Evolutionary conservation across 805 yeast genomes (phyloP), one percentile per base, ranked within the genome.

Genomic region (Yamadazyma phyllophila): DNA sequence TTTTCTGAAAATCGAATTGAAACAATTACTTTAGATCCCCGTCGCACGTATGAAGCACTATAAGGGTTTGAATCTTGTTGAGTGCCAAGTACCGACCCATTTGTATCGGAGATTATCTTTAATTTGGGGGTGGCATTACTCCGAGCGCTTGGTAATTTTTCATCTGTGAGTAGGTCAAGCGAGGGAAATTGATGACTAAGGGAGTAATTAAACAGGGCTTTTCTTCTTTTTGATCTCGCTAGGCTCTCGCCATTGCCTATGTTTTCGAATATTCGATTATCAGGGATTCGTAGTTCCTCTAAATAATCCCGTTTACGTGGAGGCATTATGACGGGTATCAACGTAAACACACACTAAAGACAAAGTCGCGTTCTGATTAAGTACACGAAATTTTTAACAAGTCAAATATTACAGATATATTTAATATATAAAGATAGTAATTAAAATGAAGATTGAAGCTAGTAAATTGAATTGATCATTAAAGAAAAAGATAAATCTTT

Each of bases 271-370:
- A 53, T 47, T 43, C 61, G 53, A 45, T 65, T 63, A 44, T 65
- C 59, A 17, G 67, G 57, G 30, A 65, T 65, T 55, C 60, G 60
- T 29, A 65, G 47, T 49, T 56, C 63, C 41, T 60, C 55, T 39
- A 63, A 43, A 26, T 60, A 55, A 47, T 58, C 54, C 43, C 56
- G 49, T 37, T 43, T 50, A 39, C 43, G 46, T 30, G 58, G 60
- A 20, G 53, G 55, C 65, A 59, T 60, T n/a, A 30, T n/a, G 20
- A 7, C 14, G 8, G 15, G 14, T 16, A 12, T 12, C n/a, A 26
- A 34, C 13, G 34, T 41, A 41, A 41, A 41, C 44, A 41, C 35
- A 12, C 20, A 13, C 24, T 31, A 17, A n/a, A n/a, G n/a, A 12
- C 17, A 5, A 12, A 24, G 45, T 35, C 45, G 45, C 45, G 44